phyloP scores from a whole-genome alignment of 208 protist species.

The Sergeia podlipaevii region DNA sequence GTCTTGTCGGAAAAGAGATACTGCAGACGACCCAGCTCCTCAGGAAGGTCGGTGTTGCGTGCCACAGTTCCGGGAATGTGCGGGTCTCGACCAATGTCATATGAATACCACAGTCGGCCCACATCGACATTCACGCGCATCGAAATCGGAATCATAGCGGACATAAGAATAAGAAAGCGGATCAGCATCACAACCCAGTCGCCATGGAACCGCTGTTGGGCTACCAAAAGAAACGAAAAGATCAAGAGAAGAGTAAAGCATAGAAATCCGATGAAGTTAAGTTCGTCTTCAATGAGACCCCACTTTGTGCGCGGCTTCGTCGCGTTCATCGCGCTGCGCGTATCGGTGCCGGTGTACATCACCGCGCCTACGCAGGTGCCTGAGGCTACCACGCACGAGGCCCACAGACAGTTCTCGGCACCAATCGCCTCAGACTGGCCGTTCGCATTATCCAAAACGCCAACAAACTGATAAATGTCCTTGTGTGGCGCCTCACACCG shows the following conservation, averaged over 20 bases:
- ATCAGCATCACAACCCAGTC: slow-evolving; percentile 89
- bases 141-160: slow-evolving; percentile 97
- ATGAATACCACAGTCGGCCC: slow-evolving; percentile 95
- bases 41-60: slow-evolving; percentile 95
- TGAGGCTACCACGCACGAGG: slow-evolving; percentile 94
- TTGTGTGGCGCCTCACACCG: slow-evolving; percentile 84
- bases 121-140: slow-evolving; percentile 98
- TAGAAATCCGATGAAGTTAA: slow-evolving; percentile 95
- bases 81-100: slow-evolving; percentile 87
- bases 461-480: slow-evolving; percentile 97
- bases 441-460: slow-evolving; percentile 55
- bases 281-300: slow-evolving; percentile 94
- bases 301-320: slow-evolving; percentile 78
- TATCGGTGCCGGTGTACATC: slow-evolving; percentile 95
- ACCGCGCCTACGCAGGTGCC: slow-evolving; percentile 80
- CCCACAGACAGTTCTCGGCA: slow-evolving; percentile 97
- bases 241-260: slow-evolving; percentile 72
- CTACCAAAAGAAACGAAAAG: slow-evolving; percentile 63
- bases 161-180: slow-evolving; percentile 97
- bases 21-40: slow-evolving; percentile 97
- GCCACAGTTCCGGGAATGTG: slow-evolving; percentile 90
- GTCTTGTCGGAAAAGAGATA: slow-evolving; percentile 99
- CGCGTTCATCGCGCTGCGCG: slow-evolving; percentile 95
- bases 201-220: slow-evolving; percentile 68
- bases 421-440: slow-evolving; percentile 67